Percentiles rank a stretch among this genome's conserved stretches.
Conservation (phyloP, 2,329 filamentous ascomycete genomes). For the Lecanicillium sp. region DNA sequence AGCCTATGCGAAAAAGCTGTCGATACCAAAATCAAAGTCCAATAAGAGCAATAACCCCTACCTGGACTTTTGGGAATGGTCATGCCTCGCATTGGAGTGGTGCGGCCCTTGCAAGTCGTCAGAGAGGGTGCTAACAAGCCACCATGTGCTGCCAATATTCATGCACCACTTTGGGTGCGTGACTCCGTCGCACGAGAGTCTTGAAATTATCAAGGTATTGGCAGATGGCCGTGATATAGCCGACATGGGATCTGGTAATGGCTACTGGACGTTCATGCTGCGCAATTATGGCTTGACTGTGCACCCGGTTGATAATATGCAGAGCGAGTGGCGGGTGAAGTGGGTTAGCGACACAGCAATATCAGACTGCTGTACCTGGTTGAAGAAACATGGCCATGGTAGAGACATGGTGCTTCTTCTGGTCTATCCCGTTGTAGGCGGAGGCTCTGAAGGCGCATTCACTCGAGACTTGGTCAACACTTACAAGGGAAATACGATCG, state of each 20-base stretch:
- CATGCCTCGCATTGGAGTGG: slow-evolving; percentile 56
- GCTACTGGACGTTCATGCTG: slow-evolving; percentile 69
- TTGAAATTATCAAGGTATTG: slow-evolving; percentile 51
- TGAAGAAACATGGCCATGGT: slow-evolving; percentile 39
- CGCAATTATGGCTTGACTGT: slow-evolving; percentile 47
- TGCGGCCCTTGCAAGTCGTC: slow-evolving; percentile 48
- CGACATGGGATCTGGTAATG: slow-evolving; percentile 64
- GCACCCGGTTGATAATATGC: slow-evolving; percentile 56
- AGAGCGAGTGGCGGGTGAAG: slow-evolving; percentile 58
- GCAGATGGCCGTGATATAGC: slow-evolving; percentile 46
- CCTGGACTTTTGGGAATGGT: slow-evolving; percentile 58
- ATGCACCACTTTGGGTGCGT: slow-evolving; percentile 76
- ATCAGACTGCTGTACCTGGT: slow-evolving; percentile 50
- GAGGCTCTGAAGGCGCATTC: slow-evolving; percentile 55
- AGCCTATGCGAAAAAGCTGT: slow-evolving; percentile 26
- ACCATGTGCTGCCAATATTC: slow-evolving; percentile 62
- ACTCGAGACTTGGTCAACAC: slow-evolving; percentile 52
- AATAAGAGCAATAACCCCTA: slow-evolving; percentile 51
- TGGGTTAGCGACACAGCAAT: slow-evolving; percentile 63
- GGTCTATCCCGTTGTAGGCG: slow-evolving; percentile 66
- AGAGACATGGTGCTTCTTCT: slow-evolving; percentile 54
- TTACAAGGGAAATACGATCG: slow-evolving; percentile 55
- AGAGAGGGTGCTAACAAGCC: slow-evolving; percentile 43
- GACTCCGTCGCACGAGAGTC: slow-evolving; percentile 57
- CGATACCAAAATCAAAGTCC: slow-evolving; percentile 36